Conservation (phyloP, 768 basidiomycete genomes). For the Hydnomerulius pinastri region DNA sequence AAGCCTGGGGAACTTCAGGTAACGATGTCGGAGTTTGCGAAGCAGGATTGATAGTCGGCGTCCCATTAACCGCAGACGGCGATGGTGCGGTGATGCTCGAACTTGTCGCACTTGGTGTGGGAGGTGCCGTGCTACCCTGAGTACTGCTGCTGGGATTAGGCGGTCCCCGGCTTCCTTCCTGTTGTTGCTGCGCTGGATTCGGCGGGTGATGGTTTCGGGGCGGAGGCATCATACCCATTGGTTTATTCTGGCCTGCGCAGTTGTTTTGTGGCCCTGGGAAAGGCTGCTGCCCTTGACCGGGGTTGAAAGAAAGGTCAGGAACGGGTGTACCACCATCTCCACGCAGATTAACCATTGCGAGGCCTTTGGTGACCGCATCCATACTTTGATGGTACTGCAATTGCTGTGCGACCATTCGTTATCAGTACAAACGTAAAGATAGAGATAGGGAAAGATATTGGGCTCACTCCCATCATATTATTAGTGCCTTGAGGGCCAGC, state of each 20-base stretch:
- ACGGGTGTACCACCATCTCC: constrained; percentile 46
- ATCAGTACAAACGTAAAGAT: constrained; percentile 14
- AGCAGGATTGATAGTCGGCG: constrained; percentile 30
- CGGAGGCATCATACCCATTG: constrained; percentile 50
- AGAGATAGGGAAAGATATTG: background rate
- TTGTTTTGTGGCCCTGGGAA: constrained; percentile 36
- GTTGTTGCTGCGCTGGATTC: constrained; percentile 29
- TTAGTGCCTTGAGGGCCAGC: constrained; percentile 28
- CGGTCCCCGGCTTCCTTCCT: constrained; percentile 23
- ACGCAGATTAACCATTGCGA: constrained; percentile 29
- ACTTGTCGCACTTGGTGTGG: constrained; percentile 37
- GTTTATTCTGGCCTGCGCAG: constrained; percentile 33
- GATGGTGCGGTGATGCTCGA: constrained; percentile 40
- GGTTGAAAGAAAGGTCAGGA: constrained; percentile 45
- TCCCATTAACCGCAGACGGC: constrained; percentile 37
- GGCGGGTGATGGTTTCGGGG: constrained; percentile 43
- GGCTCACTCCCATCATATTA: constrained; percentile 35
- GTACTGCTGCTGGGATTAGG: constrained; percentile 15
- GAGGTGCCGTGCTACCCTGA: constrained; percentile 37
- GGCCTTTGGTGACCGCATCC: constrained; percentile 36
- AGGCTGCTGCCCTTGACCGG: constrained; percentile 33
- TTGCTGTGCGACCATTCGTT: constrained; percentile 16
- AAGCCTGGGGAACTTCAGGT: constrained; percentile 27
- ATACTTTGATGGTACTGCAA: constrained; percentile 40
- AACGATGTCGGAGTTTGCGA: constrained; percentile 24